Evolutionary conservation across 176 grass and related monocot genomes (phyloP), one percentile per base, ranked within the genome.

Genomic region (Avena atlantica): DNA sequence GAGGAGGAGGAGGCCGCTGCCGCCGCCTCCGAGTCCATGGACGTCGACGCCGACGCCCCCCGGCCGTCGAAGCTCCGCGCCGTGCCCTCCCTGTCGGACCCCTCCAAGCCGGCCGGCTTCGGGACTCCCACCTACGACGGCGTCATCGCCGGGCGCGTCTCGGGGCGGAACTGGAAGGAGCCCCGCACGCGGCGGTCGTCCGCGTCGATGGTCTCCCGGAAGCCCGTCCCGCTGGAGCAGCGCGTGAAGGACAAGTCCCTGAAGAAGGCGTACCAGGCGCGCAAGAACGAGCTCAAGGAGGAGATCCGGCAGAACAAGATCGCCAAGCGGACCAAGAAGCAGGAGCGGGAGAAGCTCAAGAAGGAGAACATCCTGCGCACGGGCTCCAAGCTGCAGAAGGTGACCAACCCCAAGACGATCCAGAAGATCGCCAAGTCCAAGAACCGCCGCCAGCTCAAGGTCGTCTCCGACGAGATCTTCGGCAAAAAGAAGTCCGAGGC

Each of bases 391-490:
- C 82, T 96, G 36, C 97, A 99, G 88, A 88, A 87, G 67, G 95
- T 99, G 29, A 92, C 94, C 52, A 99, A 99, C 79, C 92, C 94
- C 10, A 99, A 99, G 85, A 99, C 97, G 2, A 88, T 99, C 85
- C 93, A 99, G 85, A 99, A 90, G 89, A 99, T 99, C 40, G 91
- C 90, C 83, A 99, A 96, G 83, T 99, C 94, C 9, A 99, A 90
- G 94, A 83, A 99, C 40, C 90, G 88, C 17, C 92, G 88, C 77
- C 88, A 88, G 83, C 92, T 99, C 40, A 96, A 87, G 82, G 87
- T 99, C 45, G 89, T 99, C 52, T 86, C 94, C 58, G 97, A 99
- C 83, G 94, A 96, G 40, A 36, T 94, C 85, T 55, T 99, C n/a
- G 79, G 78, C 34, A 82, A 78, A 14, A 94, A 88, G 76, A 91